Conservation (phyloP, 2,329 filamentous ascomycete species). For the Pyrenophora teres region DNA sequence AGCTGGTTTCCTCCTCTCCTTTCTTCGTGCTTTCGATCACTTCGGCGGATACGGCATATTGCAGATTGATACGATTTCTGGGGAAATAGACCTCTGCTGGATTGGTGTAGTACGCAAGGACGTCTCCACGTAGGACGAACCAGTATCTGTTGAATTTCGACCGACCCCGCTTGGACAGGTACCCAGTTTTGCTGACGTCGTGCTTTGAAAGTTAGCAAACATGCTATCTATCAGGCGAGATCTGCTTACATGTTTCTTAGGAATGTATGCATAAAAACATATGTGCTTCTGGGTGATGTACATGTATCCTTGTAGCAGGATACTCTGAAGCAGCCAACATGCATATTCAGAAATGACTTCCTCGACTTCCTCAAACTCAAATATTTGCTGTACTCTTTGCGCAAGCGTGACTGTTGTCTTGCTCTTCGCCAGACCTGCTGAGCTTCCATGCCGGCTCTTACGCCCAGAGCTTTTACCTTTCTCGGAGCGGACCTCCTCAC, state of each 20-base stretch:
- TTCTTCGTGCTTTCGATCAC: slow-evolving; percentile 71
- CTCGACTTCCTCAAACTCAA: slow-evolving; percentile 75
- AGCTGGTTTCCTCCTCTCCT: slow-evolving; percentile 72
- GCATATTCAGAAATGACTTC: slow-evolving; percentile 90
- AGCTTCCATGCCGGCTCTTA: slow-evolving; percentile 35
- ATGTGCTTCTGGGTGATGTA: slow-evolving; percentile 93
- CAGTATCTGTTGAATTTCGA: slow-evolving; percentile 91
- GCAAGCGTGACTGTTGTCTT: slow-evolving; percentile 64
- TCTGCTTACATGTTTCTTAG: slow-evolving; percentile 76
- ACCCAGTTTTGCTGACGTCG: slow-evolving; percentile 78
- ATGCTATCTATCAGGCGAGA: not conserved
- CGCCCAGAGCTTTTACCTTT: slow-evolving; percentile 27
- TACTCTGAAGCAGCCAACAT: slow-evolving; percentile 90
- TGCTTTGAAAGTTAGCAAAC: slow-evolving; percentile 35
- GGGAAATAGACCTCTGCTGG: slow-evolving; percentile 89
- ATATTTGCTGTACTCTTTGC: slow-evolving; percentile 69
- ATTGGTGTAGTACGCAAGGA: slow-evolving; percentile 86
- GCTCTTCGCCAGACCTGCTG: slow-evolving; percentile 22
- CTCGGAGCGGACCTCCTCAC: slow-evolving; percentile 30
- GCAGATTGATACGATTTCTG: slow-evolving; percentile 85
- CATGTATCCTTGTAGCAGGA: slow-evolving; percentile 90
- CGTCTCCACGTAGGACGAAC: slow-evolving; percentile 91
- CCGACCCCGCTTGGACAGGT: slow-evolving; percentile 84
- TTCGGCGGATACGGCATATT: slow-evolving; percentile 87
- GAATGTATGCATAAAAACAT: slow-evolving; percentile 97